phyloP scores from a whole-genome alignment of 1,139 yeast genomes.

The Petasospora fabianii region DNA sequence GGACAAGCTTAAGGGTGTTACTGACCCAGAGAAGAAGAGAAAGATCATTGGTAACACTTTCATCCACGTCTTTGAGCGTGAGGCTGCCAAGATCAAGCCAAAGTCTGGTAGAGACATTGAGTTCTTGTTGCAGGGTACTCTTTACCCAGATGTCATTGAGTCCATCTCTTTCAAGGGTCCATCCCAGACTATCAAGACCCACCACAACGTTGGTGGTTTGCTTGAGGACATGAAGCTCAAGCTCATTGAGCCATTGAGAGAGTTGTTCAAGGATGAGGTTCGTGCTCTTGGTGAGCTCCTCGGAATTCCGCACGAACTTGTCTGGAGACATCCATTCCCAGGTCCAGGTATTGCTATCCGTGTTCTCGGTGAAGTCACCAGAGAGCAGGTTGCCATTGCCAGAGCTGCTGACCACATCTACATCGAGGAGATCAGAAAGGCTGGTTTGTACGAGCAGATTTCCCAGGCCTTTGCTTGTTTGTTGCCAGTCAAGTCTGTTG shows the following conservation, averaged over 20 bases:
- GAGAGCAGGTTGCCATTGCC: slow-evolving; percentile 89
- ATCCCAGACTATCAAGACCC: slow-evolving; percentile 98
- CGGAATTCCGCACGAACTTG: slow-evolving; percentile 95
- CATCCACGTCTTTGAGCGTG: slow-evolving; percentile 94
- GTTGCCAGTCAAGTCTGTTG: slow-evolving; percentile 96
- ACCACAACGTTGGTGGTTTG: slow-evolving; percentile 98
- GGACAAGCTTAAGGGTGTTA: slow-evolving; percentile 81
- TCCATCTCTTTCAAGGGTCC: slow-evolving; percentile 99
- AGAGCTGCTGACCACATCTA: slow-evolving; percentile 95
- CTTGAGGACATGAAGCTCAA: slow-evolving; percentile 97
- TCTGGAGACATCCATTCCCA: slow-evolving; percentile 99
- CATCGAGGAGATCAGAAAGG: slow-evolving; percentile 90
- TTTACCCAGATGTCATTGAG: slow-evolving; percentile 98
- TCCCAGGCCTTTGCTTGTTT: slow-evolving; percentile 98
- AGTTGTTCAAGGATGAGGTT: slow-evolving; percentile 97
- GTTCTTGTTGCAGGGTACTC: slow-evolving; percentile 92
- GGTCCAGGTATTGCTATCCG: slow-evolving; percentile 99
- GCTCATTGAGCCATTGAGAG: slow-evolving; percentile 97
- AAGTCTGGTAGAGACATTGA: slow-evolving; percentile 88
- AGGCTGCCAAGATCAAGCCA: slow-evolving; percentile 89
- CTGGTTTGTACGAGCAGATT: slow-evolving; percentile 88
- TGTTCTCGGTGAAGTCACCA: slow-evolving; percentile 94
- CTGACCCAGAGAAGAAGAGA: slow-evolving; percentile 99
- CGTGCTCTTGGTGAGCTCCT: slow-evolving; percentile 91
- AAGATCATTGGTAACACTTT: slow-evolving; percentile 98